A percentile compares a stretch with the other conserved stretches of the same genome.
Evolutionary conservation across 306 rosid species (phyloP).

Genomic region (Cicer pinnatifidum): DNA sequence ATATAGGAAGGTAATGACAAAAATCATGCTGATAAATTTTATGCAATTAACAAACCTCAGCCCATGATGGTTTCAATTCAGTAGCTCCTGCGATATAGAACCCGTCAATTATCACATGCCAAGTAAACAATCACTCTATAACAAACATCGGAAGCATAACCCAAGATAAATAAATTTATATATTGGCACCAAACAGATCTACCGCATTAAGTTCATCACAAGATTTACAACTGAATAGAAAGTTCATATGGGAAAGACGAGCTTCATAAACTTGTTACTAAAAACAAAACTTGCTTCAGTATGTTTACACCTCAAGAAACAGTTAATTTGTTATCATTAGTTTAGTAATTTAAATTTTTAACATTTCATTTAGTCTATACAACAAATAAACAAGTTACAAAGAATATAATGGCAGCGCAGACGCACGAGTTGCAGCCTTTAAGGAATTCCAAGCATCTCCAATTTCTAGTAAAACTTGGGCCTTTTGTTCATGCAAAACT

Average conservation of each 20-base stretch:
- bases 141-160: slow-evolving; percentile 8
- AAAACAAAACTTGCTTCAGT: background rate
- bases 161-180: background rate
- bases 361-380: slow-evolving; percentile 13
- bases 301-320: slow-evolving; percentile 1
- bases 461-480: slow-evolving; percentile 81
- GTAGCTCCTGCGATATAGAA: slow-evolving; percentile 71
- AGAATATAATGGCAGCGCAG: slow-evolving; percentile 23
- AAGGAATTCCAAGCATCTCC: slow-evolving; percentile 92
- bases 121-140: slow-evolving; percentile 24
- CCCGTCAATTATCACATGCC: slow-evolving; percentile 34
- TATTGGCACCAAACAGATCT: background rate
- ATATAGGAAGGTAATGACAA: background rate
- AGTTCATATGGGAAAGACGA: background rate
- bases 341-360: slow-evolving; percentile 3
- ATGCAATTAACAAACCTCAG: slow-evolving; percentile 62
- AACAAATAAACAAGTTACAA: slow-evolving; percentile 13
- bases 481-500: slow-evolving; percentile 82
- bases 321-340: slow-evolving; percentile 18
- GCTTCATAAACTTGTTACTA: slow-evolving; percentile 3
- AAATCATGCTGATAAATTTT: slow-evolving; percentile 11
- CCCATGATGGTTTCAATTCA: slow-evolving; percentile 90
- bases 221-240: background rate
- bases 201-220: slow-evolving; percentile 6
- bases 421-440: slow-evolving; percentile 83